These are phyloP conservation scores for Candida awuae DNA, from an alignment of 805 yeast genomes.

Conservation along the genomic window DNA sequence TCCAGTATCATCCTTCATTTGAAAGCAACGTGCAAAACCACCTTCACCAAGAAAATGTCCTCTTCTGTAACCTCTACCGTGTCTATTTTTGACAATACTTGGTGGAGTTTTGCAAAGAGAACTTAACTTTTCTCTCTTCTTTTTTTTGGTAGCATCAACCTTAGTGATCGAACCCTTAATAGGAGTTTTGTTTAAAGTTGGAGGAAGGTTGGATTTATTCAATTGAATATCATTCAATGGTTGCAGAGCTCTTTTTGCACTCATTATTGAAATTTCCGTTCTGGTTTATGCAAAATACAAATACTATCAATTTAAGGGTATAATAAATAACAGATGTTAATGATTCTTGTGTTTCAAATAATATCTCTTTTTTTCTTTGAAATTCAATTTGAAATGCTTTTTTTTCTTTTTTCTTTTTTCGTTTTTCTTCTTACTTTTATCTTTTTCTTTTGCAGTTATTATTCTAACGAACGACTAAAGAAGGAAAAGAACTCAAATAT, in stretches of 20 bases:
- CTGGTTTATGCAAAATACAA: background rate
- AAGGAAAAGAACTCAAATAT: no score
- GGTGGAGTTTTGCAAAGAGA: slow-evolving; percentile 96
- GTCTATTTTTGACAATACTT: slow-evolving; percentile 76
- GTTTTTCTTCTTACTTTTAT: no score
- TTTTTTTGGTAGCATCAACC: slow-evolving; percentile 34
- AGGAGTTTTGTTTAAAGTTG: slow-evolving; percentile 30
- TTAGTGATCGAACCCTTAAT: slow-evolving; percentile 31
- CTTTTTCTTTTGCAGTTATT: no score
- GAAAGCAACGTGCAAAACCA: slow-evolving; percentile 97
- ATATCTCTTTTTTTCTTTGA: no score
- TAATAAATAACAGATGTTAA: no score
- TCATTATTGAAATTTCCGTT: slow-evolving; percentile 15
- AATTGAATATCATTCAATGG: slow-evolving; percentile 47
- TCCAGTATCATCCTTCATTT: slow-evolving; percentile 86
- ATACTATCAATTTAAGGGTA: background rate
- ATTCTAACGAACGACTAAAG: no score
- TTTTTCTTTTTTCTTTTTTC: no score
- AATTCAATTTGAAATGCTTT: no score
- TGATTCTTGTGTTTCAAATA: no score
- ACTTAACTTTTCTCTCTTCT: slow-evolving; percentile 82
- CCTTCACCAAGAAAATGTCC: slow-evolving; percentile 95
- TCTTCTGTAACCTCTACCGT: slow-evolving; percentile 83
- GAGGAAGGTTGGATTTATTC: slow-evolving; percentile 33
- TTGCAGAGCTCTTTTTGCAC: slow-evolving; percentile 39